Base-by-base conservation (phyloP, 2,329 filamentous ascomycete species). In the Paecilomyces sp. region DNA sequence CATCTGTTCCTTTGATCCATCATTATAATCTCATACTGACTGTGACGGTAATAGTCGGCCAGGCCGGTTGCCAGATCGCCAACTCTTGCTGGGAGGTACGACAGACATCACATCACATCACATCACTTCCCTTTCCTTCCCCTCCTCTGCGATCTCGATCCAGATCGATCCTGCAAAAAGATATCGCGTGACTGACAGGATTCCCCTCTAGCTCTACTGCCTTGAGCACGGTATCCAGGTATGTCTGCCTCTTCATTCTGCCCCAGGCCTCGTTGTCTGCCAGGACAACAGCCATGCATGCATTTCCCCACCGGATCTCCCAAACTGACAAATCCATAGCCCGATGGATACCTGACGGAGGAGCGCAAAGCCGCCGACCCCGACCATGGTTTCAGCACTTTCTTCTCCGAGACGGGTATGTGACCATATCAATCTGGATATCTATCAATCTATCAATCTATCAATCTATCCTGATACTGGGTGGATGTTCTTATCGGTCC, bases 31-130 rank as follows among this genome's bases (percentile, higher is more conserved):
- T 64, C 65, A 73, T 79, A 75, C 72, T 78, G 63, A 71, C 65
- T 57, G 78, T 65, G 13, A 41, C 57, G 57, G 57, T 54, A 64
- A 74, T 79, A 99, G 94, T 99, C 85, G 94, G 94, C 82, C 94
- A 99, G 87, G 94, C 94, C 79, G 94, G 94, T 89, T 97, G 94
- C 88, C 94, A 99, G 81, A 99, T 99, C 77, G 94, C 93, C 83
- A 99, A 99, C 85, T 94, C 94, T 73, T 97, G 94, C 88, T 99
- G 94, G 94, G 94, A 99, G 92, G 94, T 99, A 83, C 84, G 91
- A 55, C 15, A 24, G 3, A 34, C 15, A 47, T 47, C n/a, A 47
- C 41, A 18, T 47, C n/a, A 47, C 41, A 18, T 47, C 22, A 22
- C 22, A 22, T 22, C 22, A 22, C 22, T 47, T 47, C 15, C 15